Evolutionary conservation across 2,329 filamentous ascomycete genomes (phyloP).

Genomic region (Fusarium decemcellulare): DNA sequence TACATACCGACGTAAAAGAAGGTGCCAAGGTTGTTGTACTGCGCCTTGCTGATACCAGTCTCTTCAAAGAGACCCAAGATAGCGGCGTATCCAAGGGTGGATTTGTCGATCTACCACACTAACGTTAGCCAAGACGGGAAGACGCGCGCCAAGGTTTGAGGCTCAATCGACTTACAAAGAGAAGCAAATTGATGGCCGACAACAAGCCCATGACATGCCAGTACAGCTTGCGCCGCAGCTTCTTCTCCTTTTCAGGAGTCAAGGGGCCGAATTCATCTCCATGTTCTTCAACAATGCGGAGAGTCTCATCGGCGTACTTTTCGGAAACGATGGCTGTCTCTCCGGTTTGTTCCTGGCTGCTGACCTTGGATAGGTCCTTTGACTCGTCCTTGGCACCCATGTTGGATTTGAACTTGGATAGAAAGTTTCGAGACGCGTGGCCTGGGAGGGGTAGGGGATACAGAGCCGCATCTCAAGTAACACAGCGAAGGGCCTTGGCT

Average conservation of each 20-base stretch:
- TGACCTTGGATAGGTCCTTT: slow-evolving; percentile 15
- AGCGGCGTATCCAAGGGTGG: slow-evolving; percentile 54
- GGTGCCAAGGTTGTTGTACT: slow-evolving; percentile 58
- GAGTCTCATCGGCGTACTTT: slow-evolving; percentile 53
- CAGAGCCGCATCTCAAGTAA: neutral
- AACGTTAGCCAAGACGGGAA: slow-evolving; percentile 1
- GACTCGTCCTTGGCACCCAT: slow-evolving; percentile 2
- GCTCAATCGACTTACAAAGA: slow-evolving; percentile 48
- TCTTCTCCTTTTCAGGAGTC: slow-evolving; percentile 51
- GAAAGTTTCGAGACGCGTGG: neutral
- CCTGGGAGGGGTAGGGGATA: neutral
- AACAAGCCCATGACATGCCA: slow-evolving; percentile 50
- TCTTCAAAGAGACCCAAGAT: slow-evolving; percentile 57
- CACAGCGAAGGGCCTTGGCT: slow-evolving; percentile 1
- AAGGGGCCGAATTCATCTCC: slow-evolving; percentile 48
- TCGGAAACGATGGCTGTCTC: slow-evolving; percentile 21
- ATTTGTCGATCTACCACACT: slow-evolving; percentile 53
- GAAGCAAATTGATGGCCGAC: slow-evolving; percentile 51
- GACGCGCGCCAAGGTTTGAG: neutral
- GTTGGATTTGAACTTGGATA: neutral
- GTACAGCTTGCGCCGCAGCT: slow-evolving; percentile 50
- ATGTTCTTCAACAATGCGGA: slow-evolving; percentile 53
- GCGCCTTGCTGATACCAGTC: slow-evolving; percentile 52
- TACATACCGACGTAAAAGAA: slow-evolving; percentile 57
- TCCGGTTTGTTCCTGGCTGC: slow-evolving; percentile 7